Percentiles rank a stretch among this genome's conserved stretches.
phyloP scores from a whole-genome alignment of 208 protist species.

The Leishmania aethiopica region DNA sequence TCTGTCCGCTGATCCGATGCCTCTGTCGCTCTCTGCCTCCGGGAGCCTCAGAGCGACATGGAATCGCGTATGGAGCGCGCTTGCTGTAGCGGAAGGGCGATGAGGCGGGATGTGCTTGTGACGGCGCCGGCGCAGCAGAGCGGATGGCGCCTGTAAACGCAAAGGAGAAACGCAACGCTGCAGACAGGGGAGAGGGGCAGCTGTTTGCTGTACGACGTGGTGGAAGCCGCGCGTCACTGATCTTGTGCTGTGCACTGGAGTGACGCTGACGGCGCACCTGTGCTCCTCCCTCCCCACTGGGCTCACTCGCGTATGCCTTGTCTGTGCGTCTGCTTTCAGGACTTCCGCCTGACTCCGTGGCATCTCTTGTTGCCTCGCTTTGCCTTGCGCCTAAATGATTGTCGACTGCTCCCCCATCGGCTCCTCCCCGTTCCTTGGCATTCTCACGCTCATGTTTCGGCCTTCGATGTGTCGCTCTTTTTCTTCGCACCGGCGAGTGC shows the following conservation, averaged over 20 bases:
- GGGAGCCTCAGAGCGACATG: no score
- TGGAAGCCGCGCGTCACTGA: background rate
- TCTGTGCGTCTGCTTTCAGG: background rate
- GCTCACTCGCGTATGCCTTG: background rate
- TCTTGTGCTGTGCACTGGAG: background rate
- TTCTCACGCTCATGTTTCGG: background rate
- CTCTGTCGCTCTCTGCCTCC: no score
- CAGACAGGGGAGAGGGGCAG: background rate
- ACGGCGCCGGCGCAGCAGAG: no score
- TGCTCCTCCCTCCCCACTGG: background rate
- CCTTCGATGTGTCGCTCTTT: background rate
- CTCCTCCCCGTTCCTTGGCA: background rate
- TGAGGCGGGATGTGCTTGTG: no score
- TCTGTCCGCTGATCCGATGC: background rate
- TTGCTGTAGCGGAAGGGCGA: no score
- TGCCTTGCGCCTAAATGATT: background rate
- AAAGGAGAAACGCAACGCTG: no score
- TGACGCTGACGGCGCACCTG: background rate
- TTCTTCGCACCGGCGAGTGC: background rate
- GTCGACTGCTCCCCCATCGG: no score
- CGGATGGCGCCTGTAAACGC: no score
- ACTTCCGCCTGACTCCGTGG: background rate
- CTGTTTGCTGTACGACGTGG: background rate
- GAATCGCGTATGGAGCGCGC: no score
- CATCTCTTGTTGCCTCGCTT: background rate